Base-by-base conservation (phyloP, 192 early-diverging fungal species). In the Linnemannia schmuckeri region DNA sequence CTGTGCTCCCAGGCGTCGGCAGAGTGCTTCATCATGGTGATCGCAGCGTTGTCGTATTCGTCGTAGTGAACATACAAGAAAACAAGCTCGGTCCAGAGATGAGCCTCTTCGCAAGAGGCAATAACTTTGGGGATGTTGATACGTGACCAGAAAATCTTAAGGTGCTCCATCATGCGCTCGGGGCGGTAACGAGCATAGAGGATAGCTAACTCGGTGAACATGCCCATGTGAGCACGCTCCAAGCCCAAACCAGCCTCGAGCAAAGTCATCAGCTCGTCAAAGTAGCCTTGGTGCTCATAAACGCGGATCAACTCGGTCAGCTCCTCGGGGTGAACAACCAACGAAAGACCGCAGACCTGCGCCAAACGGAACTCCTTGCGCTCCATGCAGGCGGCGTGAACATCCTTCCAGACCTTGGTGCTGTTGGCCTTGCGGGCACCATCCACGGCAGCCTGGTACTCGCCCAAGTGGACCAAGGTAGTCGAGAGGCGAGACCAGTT, bases 71-170 rank as follows among this genome's bases (percentile, higher is more conserved):
- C 97, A 93, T 98, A 99, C 83, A 99, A 85, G 93, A 99, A 99
- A 44, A 99, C 98, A 55, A 99, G 92, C 89, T 99, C 97, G 40
- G 96, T 94, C 98, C 98, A 99, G 83, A 99, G 90, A 76, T 99
- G 98, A 38, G 96, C 96, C 15, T 93, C 91, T 89, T 98, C 96
- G 89, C 97, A 98, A 17, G 97, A 95, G 46, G 96, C 90, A 80
- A 99, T 99, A 69, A 99, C 99, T 94, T 99, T 99, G 74, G 99
- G 98, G 74, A 99, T 99, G 90, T 99, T 99, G 91, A 99, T 95
- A 72, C 99, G 96, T 72, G 96, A 95, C 93, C 96, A 98, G 90
- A 97, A 99, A 72, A 99, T 92, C 87, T 97, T 97, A 77, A 99
- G 92, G 81, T 99, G 99, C 87, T 99, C 98, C 95, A 98, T 97